A percentile compares a stretch with the other conserved stretches of the same genome.
These are phyloP conservation scores for Paraphoma sp. DNA, from an alignment of 2,329 filamentous ascomycete species.

Conservation along the genomic window DNA sequence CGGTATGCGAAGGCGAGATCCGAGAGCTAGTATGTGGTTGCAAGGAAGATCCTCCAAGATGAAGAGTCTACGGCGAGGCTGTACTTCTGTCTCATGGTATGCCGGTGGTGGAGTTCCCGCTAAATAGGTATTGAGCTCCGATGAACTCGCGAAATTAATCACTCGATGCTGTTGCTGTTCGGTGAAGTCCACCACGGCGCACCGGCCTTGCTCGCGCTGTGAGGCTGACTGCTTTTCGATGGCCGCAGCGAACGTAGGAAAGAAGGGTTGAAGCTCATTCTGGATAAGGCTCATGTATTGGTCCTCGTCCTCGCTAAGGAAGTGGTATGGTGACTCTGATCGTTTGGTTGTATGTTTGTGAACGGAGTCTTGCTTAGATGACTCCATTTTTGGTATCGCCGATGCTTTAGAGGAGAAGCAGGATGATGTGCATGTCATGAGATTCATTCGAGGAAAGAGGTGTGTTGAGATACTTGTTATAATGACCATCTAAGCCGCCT, in stretches of 20 bases:
- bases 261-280: conserved; percentile 7
- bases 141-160: conserved; percentile 1
- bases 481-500: background rate
- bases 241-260: conserved; percentile 7
- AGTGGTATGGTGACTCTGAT: conserved; percentile 2
- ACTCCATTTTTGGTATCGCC: background rate
- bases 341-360: background rate
- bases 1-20: background rate
- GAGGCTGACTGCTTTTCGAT: conserved; percentile 6
- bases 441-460: too few relatives aligned
- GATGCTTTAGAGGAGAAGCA: too few relatives aligned
- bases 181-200: conserved; percentile 7
- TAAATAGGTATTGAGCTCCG: conserved; percentile 5
- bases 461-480: background rate
- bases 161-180: background rate
- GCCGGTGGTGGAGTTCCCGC: background rate
- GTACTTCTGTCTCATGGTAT: background rate
- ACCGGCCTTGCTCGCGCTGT: conserved; percentile 8
- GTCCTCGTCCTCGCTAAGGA: conserved; percentile 8
- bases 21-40: conserved; percentile 12
- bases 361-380: background rate
- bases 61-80: conserved; percentile 9
- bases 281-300: conserved; percentile 14
- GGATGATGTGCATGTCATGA: background rate
- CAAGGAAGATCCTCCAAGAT: conserved; percentile 14